These are phyloP conservation scores for Coriaria nepalensis DNA, from an alignment of 306 rosid genomes.

Conservation along the genomic window DNA sequence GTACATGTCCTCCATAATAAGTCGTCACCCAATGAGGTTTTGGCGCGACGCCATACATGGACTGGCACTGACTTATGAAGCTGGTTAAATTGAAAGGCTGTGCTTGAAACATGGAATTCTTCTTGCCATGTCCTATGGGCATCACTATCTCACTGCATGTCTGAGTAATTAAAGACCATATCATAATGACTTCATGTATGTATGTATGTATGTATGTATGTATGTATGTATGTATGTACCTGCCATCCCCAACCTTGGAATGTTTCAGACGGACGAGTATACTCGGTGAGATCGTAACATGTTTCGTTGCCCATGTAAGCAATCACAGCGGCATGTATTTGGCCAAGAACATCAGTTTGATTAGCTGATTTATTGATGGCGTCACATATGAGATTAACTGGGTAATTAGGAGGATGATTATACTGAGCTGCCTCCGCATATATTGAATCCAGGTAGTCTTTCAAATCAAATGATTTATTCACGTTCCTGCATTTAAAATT, in stretches of 20 bases:
- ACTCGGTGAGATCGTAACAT: background rate
- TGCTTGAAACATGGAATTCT: conserved; percentile 16
- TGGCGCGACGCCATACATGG: conserved; percentile 38
- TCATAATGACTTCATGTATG: no score
- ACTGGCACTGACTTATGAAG: conserved; percentile 21
- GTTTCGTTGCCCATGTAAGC: background rate
- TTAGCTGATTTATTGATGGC: conserved; percentile 10
- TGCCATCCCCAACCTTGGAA: conserved; percentile 15
- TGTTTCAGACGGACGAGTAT: background rate
- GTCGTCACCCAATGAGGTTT: conserved; percentile 60
- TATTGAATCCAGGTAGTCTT: background rate
- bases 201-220: no score
- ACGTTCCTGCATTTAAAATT: conserved; percentile 5
- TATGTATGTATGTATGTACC: no score
- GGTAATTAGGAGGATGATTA: conserved; percentile 7
- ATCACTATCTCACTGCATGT: conserved; percentile 13
- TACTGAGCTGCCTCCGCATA: conserved; percentile 13
- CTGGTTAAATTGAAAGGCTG: conserved; percentile 21
- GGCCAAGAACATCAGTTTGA: conserved; percentile 9
- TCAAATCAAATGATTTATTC: conserved; percentile 1
- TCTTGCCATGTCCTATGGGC: conserved; percentile 9
- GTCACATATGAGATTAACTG: conserved; percentile 6
- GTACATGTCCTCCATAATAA: conserved; percentile 55
- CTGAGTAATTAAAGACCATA: no score
- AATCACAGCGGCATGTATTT: conserved; percentile 5